Evolutionary conservation across 192 early-diverging fungal genomes (phyloP), one percentile per base, ranked within the genome.

Genomic region (Gigaspora rosea): DNA sequence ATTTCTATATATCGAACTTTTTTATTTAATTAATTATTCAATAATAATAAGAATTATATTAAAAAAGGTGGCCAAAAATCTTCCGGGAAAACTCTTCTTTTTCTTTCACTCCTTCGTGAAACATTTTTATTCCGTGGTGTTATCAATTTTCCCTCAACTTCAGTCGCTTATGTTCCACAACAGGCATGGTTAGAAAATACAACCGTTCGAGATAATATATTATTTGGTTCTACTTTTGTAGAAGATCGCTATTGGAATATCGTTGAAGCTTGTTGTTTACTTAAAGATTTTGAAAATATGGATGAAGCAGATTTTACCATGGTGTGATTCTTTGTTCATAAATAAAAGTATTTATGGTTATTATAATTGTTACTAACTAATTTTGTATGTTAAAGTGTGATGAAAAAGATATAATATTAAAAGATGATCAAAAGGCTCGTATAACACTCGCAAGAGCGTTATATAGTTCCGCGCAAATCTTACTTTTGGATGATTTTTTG

Each of bases 391-490:
- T 18, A 67, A 64, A 76, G 75, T 76, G 63, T 81, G 95, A 94
- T 48, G 95, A 96, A 78, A 93, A 94, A 78, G 94, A 95, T 20
- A 85, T 95, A 13, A 92, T 91, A 0, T 85, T 96, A n/a, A 92
- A 91, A 22, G 96, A 95, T 36, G 94, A 93, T 11, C 96, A 97
- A 83, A 96, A 95, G 83, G 92, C 92, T 72, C 84, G 96, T 41
- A 89, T 99, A 47, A 83, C 94, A 0, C 85, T 98, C 27, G 96
- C 95, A 1, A 87, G 97, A 16, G 95, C 95, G 12, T 88, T 97
- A 13, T 98, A 96, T 79, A 88, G 85, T 49, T 71, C 83, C n/a
- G 88, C 91, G 1, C 83, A 86, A 7, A 86, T 86, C 49, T 78
- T 97, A 35, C 70, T 97, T 3, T 86, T 95, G 73, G 96, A 98